These are phyloP conservation scores for Eimeria sp. DNA, from an alignment of 169 alveolate genomes.

Conservation along the genomic window DNA sequence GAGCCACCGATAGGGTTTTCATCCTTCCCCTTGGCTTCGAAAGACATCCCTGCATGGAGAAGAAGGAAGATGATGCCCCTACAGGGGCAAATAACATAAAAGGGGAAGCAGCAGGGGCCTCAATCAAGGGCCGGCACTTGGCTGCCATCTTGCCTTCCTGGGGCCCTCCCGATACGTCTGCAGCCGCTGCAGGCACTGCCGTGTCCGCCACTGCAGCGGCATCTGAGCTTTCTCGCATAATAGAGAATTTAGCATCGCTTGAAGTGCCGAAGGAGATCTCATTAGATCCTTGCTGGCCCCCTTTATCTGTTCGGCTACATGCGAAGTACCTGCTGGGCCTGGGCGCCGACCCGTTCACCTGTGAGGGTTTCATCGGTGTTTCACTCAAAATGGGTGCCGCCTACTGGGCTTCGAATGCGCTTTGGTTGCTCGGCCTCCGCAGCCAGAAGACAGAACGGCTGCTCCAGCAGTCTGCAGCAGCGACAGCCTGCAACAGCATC, in stretches of 20 bases:
- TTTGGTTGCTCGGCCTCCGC: constrained; percentile 72
- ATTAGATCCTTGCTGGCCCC: background rate
- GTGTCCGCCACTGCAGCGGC: constrained; percentile 5
- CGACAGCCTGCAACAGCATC: background rate
- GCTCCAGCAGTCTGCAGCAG: constrained; percentile 37
- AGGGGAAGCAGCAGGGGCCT: background rate
- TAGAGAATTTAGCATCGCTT: background rate
- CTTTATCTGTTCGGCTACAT: constrained; percentile 5
- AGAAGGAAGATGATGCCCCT: background rate
- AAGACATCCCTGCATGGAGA: background rate
- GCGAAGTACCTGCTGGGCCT: constrained; percentile 62
- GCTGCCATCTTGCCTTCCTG: background rate
- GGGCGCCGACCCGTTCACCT: constrained; percentile 67
- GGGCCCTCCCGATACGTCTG: constrained; percentile 27
- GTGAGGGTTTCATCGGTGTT: constrained; percentile 68
- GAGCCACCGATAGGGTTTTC: background rate
- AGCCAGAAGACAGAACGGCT: constrained; percentile 19
- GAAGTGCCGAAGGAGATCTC: background rate
- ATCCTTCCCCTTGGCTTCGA: background rate
- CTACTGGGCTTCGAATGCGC: constrained; percentile 82
- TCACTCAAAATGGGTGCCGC: constrained; percentile 81
- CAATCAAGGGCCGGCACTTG: background rate
- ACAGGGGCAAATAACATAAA: background rate
- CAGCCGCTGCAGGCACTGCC: constrained; percentile 7
- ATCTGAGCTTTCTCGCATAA: constrained; percentile 1